Base-by-base conservation (phyloP, 768 basidiomycete genomes). In the Serendipita vermifera region DNA sequence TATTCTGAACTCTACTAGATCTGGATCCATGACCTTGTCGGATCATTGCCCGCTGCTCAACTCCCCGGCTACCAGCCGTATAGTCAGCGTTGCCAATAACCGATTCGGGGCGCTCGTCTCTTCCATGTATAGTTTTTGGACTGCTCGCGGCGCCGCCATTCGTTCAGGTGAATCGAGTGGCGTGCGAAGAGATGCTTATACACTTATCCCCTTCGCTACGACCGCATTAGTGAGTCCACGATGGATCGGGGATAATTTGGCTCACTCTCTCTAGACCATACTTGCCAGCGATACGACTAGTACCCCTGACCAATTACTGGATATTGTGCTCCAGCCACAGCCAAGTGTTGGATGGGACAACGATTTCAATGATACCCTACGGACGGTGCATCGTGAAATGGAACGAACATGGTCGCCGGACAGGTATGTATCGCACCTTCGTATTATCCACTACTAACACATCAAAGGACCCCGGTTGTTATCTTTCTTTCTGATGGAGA, bases 31-130 rank as follows among this genome's bases (percentile, higher is more conserved):
- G 80, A 5, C n/a, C 39, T 0, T 24, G 2, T 1, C 0, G 1
- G 80, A 80, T 60, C 67, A 69, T 35, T 64, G 43, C 1, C 81
- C 81, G 0, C 69, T 79, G 3, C 61, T 62, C 0, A 68, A 71
- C 39, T 73, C 75, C 1, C 76, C 78, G 0, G 68, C 57, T 3
- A 69, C 71, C 3, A 58, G 63, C n/a, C 62, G 61, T 33, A 78
- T 80, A 38, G 56, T 60, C 3, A 63, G 62, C 7, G 59, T 55
- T 0, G 66, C 68, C 39, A 64, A 78, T 57, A 76, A 82, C 59
- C 67, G 80, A 29, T 70, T 81, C n/a, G 80, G 80, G 0, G 79
- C 81, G 0, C 80, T 81, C 0, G 76, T 75, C 36, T 76, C 78
- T 0, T 74, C 80, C 0, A 59, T 82, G 5, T 64, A 78, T 54